Evolutionary conservation across 768 basidiomycete genomes (phyloP), one percentile per base, ranked within the genome.

Genomic region (Termitomyces sp.): DNA sequence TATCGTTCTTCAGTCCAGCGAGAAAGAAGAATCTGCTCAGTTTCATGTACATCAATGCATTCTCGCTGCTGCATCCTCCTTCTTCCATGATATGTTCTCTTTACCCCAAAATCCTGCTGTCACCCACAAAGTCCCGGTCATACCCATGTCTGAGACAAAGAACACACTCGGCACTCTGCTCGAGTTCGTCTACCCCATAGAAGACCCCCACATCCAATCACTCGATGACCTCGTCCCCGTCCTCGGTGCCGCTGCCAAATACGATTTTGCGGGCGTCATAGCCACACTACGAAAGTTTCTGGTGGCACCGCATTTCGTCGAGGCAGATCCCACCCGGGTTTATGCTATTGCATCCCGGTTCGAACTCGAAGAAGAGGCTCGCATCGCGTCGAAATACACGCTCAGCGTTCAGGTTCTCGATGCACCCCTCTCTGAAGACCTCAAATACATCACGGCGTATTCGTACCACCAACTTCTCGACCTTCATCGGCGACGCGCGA

Each of bases 341-440:
- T 92, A 87, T 65, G 88, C 89, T 32, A 84, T 90, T 45, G 88
- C 90, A 2, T 84, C 82, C 60, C 84, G 85, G 4, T 86, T 81
- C 59, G 85, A 86, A 22, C 72, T 91, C 16, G 82, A 86, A 49
- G 81, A 84, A 35, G 89, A 90, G 68, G 84, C 86, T 12, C 77
- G 78, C 60, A 67, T 83, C 50, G 88, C 89, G 6, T 89, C 89
- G 18, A 75, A 72, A 9, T 74, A 83, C 67, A 88, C 89, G 0
- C 81, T 90, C 13, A 66, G 69, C 53, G 70, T 79, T 33, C 78
- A 84, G 59, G 69, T 90, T 58, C 75, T 87, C 32, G 83, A 85
- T 38, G 78, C 77, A n/a, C 81, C 85, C 0, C 75, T 86, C 3
- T 81, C 76, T 48, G 85, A 86, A 3, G 90, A 90, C 61, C 77